Evolutionary conservation across 2,329 filamentous ascomycete genomes (phyloP).

Genomic region (Sporothrix mexicana): DNA sequence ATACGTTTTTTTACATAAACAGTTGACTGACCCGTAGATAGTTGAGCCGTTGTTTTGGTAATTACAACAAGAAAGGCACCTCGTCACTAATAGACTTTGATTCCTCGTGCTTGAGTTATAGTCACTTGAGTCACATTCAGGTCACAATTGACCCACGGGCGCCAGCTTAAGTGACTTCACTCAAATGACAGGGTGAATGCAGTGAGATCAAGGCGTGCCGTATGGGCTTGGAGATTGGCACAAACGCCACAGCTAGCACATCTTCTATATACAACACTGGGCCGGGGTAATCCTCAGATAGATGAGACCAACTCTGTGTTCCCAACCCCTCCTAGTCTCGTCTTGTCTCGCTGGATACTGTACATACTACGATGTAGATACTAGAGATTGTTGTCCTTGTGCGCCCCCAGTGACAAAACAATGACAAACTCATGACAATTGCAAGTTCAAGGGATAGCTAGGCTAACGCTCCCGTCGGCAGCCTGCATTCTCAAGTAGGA

Average conservation of each 20-base stretch:
- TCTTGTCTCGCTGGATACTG: neutral
- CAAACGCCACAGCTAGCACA: neutral
- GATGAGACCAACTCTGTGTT: neutral
- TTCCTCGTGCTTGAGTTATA: too few relatives aligned
- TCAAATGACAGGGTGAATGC: constrained; percentile 6
- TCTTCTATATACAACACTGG: too few relatives aligned
- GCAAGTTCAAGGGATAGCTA: neutral
- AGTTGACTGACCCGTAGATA: too few relatives aligned
- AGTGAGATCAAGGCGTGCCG: neutral
- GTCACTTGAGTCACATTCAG: too few relatives aligned
- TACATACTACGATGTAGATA: too few relatives aligned
- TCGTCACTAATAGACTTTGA: too few relatives aligned
- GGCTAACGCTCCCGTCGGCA: neutral
- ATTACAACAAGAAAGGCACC: too few relatives aligned
- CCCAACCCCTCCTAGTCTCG: neutral
- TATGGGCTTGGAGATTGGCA: neutral
- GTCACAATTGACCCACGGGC: neutral
- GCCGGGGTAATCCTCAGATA: neutral
- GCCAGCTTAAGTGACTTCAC: neutral
- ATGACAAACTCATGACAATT: constrained; percentile 26
- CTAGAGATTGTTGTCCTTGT: neutral
- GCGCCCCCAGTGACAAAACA: neutral
- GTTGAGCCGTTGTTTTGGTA: too few relatives aligned
- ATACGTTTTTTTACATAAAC: too few relatives aligned
- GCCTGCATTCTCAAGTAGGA: constrained; percentile 9